Conservation (phyloP, 2,329 filamentous ascomycete species). For the Chrysoporthe cubensis region DNA sequence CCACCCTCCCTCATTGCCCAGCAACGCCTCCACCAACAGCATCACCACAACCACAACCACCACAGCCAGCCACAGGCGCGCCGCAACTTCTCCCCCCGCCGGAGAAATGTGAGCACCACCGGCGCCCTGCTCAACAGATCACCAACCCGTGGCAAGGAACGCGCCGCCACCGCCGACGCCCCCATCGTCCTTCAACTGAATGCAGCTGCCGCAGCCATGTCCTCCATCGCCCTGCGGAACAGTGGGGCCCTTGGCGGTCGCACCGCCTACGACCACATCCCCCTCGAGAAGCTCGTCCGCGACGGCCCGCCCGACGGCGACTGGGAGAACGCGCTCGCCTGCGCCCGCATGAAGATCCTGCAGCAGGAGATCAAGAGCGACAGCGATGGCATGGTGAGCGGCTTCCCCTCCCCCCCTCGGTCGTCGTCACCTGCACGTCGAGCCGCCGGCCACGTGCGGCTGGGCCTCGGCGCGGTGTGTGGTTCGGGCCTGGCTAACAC, state of each 20-base stretch:
- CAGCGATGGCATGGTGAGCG: constrained; percentile 76
- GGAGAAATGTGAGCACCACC: constrained; percentile 39
- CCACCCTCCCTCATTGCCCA: constrained; percentile 65
- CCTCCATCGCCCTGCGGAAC: constrained; percentile 28
- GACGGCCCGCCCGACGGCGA: constrained; percentile 79
- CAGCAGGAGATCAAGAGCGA: constrained; percentile 77
- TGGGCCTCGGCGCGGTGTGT: constrained; percentile 9
- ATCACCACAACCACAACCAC: constrained; percentile 50
- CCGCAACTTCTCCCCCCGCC: constrained; percentile 40
- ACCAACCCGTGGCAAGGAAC: constrained; percentile 50
- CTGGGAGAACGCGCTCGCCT: constrained; percentile 67
- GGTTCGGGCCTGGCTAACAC: not conserved
- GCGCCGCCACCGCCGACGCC: constrained; percentile 75
- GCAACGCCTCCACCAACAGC: constrained; percentile 55
- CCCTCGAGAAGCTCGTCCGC: constrained; percentile 75
- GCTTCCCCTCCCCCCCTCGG: not conserved
- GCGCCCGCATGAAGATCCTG: constrained; percentile 73
- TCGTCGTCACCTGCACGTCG: not conserved
- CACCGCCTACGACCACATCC: constrained; percentile 57
- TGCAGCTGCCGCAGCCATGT: constrained; percentile 29
- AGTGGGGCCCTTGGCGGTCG: constrained; percentile 43
- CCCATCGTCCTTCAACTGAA: constrained; percentile 37
- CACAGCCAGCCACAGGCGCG: constrained; percentile 42
- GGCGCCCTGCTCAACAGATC: constrained; percentile 44
- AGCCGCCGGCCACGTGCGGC: not conserved